These are phyloP conservation scores for Prosopis cineraria DNA, from an alignment of 306 rosid species.

Conservation along the genomic window DNA sequence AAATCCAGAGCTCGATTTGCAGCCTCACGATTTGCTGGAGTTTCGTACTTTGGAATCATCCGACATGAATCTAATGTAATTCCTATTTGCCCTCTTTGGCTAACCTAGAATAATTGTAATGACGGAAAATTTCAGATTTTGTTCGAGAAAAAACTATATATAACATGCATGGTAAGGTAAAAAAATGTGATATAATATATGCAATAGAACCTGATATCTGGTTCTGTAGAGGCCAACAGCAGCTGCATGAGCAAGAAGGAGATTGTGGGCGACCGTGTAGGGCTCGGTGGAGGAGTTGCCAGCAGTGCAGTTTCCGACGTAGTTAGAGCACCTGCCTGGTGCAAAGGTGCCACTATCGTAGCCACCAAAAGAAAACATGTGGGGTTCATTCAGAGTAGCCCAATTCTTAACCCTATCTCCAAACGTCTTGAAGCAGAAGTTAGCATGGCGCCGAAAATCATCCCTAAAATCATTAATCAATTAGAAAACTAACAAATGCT, in stretches of 20 bases:
- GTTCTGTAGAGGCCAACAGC: constrained; percentile 43
- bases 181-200: neutral
- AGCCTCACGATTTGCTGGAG: neutral
- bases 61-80: constrained; percentile 26
- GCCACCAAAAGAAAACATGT: constrained; percentile 2
- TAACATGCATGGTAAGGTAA: too few relatives aligned
- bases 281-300: constrained; percentile 58
- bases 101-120: neutral
- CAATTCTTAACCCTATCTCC: constrained; percentile 62
- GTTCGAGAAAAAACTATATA: too few relatives aligned
- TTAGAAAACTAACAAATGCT: neutral
- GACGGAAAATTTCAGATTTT: neutral
- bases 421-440: constrained; percentile 47
- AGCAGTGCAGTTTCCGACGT: constrained; percentile 24
- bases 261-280: constrained; percentile 47
- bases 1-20: constrained; percentile 25
- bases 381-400: constrained; percentile 58
- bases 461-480: constrained; percentile 24
- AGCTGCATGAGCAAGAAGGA: constrained; percentile 50
- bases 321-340: constrained; percentile 60
- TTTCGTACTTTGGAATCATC: constrained; percentile 31
- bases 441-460: constrained; percentile 40
- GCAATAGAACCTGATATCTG: constrained; percentile 44
- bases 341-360: constrained; percentile 51
- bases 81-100: constrained; percentile 46